These are phyloP conservation scores for Kwoniella europaea DNA, from an alignment of 768 basidiomycete species.

Conservation along the genomic window DNA sequence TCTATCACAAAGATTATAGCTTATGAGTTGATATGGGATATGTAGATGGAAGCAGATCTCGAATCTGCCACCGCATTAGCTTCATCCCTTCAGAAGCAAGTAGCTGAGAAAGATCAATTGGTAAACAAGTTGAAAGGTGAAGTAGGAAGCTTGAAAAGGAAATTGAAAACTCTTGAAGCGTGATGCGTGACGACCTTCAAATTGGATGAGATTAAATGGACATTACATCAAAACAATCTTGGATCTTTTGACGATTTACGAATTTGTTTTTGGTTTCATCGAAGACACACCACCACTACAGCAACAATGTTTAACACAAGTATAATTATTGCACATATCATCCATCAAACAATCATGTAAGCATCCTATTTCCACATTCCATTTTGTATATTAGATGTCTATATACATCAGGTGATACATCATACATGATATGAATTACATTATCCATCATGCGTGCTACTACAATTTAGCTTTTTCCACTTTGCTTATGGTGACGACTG, in stretches of 20 bases:
- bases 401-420: background rate
- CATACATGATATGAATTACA: background rate
- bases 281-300: background rate
- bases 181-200: too few species aligned
- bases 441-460: background rate
- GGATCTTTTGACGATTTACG: background rate
- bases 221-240: too few species aligned
- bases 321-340: background rate
- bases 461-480: slow-evolving; percentile 59
- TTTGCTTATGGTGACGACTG: slow-evolving; percentile 56
- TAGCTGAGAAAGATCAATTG: slow-evolving; percentile 17
- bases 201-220: too few species aligned
- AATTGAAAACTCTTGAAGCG: slow-evolving; percentile 6
- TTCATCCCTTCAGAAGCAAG: slow-evolving; percentile 9
- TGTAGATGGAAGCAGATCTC: slow-evolving; percentile 27
- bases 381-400: background rate
- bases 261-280: background rate
- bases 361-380: background rate
- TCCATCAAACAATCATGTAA: background rate
- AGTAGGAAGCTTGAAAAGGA: slow-evolving; percentile 15
- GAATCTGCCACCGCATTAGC: slow-evolving; percentile 5
- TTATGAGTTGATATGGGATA: background rate
- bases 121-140: slow-evolving; percentile 11
- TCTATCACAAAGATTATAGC: background rate
- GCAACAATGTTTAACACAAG: background rate